Evolutionary conservation across 495 filamentous ascomycete genomes (phyloP).

Genomic region (Xylaria intraflava): DNA sequence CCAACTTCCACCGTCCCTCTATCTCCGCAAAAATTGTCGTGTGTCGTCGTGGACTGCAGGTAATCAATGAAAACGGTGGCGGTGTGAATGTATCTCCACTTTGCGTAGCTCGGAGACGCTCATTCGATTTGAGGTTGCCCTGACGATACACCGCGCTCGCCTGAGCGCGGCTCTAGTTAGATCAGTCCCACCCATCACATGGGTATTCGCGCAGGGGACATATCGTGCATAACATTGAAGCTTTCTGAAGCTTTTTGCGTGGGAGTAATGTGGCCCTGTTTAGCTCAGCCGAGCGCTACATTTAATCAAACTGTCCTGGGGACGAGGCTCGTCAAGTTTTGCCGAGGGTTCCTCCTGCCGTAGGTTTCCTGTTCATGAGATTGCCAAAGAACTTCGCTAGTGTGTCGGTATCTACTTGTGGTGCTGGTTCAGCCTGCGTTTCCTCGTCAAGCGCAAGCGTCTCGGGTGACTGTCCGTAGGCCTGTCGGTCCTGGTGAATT

Average conservation of each 20-base stretch:
- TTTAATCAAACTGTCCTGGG: not conserved
- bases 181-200: not conserved
- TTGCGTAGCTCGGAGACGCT: no score
- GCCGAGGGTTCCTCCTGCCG: slow-evolving; percentile 9
- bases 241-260: not conserved
- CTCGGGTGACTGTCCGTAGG: slow-evolving; percentile 35
- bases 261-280: not conserved
- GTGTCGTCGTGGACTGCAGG: not conserved
- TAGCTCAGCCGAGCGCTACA: not conserved
- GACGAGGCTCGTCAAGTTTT: slow-evolving; percentile 12
- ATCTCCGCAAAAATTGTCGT: not conserved
- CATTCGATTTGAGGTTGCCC: not conserved
- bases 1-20: not conserved
- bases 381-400: slow-evolving; percentile 45
- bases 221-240: not conserved
- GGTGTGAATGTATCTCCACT: not conserved
- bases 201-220: not conserved
- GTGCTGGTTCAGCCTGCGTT: slow-evolving; percentile 22
- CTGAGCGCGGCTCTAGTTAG: not conserved
- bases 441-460: slow-evolving; percentile 26
- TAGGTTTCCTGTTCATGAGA: slow-evolving; percentile 38
- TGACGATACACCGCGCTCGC: not conserved
- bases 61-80: not conserved
- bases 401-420: slow-evolving; percentile 41
- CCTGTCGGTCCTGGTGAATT: slow-evolving; percentile 40